phyloP scores from a whole-genome alignment of 2,329 filamentous ascomycete genomes.

The Fusarium sp. region DNA sequence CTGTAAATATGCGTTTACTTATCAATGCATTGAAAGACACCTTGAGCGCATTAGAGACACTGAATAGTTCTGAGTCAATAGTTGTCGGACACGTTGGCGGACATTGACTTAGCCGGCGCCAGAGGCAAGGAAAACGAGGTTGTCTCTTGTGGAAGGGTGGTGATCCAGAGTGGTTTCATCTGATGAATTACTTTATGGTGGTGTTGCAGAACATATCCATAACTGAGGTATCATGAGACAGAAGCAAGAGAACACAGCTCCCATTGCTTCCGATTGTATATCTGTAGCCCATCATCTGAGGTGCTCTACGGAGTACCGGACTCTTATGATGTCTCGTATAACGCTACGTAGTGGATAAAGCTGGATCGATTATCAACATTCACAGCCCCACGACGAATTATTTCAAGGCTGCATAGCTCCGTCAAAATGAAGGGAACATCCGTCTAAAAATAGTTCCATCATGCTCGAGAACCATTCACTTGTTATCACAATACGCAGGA shows the following conservation, averaged over 20 bases:
- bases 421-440: background rate
- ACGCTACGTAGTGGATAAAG: background rate
- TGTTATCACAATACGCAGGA: background rate
- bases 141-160: constrained; percentile 20
- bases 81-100: constrained; percentile 23
- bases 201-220: constrained; percentile 5
- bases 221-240: background rate
- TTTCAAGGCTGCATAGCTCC: background rate
- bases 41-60: background rate
- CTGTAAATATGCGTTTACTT: background rate
- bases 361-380: background rate
- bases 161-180: constrained; percentile 27
- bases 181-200: background rate
- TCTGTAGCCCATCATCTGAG: background rate
- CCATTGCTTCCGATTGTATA: background rate
- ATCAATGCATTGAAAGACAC: constrained; percentile 2
- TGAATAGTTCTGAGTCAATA: constrained; percentile 16
- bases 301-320: background rate
- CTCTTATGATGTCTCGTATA: background rate
- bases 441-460: background rate
- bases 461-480: background rate
- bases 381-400: background rate
- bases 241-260: background rate
- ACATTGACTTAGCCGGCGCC: constrained; percentile 9
- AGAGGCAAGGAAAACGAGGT: constrained; percentile 8